These are phyloP conservation scores for Penicillium rolfsii DNA, from an alignment of 2,329 filamentous ascomycete species.

Conservation along the genomic window DNA sequence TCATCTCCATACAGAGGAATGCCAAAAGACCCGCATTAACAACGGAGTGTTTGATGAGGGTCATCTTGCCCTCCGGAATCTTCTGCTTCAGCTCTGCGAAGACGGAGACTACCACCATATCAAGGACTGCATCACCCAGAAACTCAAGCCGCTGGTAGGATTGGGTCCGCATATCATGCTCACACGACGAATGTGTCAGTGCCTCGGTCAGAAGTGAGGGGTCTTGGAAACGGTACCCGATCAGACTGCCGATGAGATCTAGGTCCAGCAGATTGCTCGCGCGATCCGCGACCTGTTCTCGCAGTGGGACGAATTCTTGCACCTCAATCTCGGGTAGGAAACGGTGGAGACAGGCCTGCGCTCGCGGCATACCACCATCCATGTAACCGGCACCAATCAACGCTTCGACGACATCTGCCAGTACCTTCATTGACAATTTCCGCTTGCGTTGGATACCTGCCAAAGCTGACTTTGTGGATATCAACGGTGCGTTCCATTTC, in stretches of 20 bases:
- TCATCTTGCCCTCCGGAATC: conserved; percentile 66
- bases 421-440: conserved; percentile 70
- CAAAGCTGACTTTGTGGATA: conserved; percentile 43
- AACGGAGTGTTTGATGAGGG: conserved; percentile 72
- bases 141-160: conserved; percentile 82
- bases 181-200: conserved; percentile 73
- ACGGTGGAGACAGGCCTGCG: conserved; percentile 64
- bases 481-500: conserved; percentile 73
- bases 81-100: conserved; percentile 36
- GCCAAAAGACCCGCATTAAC: conserved; percentile 81
- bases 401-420: conserved; percentile 87
- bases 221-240: conserved; percentile 73
- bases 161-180: conserved; percentile 53
- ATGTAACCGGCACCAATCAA: conserved; percentile 76
- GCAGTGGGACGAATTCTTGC: background rate
- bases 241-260: conserved; percentile 20
- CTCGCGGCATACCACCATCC: conserved; percentile 68
- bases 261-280: conserved; percentile 22
- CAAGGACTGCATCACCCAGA: conserved; percentile 82
- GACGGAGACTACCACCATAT: conserved; percentile 69
- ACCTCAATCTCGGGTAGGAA: conserved; percentile 63
- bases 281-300: background rate
- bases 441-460: conserved; percentile 31
- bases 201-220: conserved; percentile 74
- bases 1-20: conserved; percentile 68